Conservation (phyloP, 257 asterid species). For the Gentiana straminea region DNA sequence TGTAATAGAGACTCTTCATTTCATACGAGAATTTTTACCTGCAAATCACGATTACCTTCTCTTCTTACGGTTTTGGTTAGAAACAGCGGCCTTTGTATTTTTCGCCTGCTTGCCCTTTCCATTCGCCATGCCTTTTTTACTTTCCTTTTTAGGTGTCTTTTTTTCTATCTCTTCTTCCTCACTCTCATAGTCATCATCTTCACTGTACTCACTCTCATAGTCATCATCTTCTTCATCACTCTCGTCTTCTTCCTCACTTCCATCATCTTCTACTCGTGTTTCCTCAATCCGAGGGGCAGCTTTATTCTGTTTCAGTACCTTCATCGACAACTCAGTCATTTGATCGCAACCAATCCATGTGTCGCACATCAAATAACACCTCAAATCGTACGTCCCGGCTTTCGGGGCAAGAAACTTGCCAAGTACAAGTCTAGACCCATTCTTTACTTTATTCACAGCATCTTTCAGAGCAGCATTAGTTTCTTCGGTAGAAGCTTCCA, state of each 20-base stretch:
- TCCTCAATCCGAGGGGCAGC: slow-evolving; percentile 45
- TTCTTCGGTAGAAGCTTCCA: slow-evolving; percentile 46
- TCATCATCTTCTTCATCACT: slow-evolving; percentile 66
- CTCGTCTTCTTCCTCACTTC: slow-evolving; percentile 52
- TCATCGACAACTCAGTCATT: slow-evolving; percentile 40
- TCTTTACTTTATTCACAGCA: slow-evolving; percentile 53
- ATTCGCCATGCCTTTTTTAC: slow-evolving; percentile 18
- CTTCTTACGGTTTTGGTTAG: slow-evolving; percentile 15
- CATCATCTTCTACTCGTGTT: slow-evolving; percentile 23
- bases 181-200: slow-evolving; percentile 42
- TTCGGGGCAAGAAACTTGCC: slow-evolving; percentile 67
- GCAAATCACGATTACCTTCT: slow-evolving; percentile 5
- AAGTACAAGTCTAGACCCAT: slow-evolving; percentile 55
- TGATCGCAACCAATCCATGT: slow-evolving; percentile 80
- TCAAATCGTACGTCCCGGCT: slow-evolving; percentile 64
- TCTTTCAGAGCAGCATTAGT: slow-evolving; percentile 51
- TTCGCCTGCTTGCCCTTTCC: slow-evolving; percentile 21
- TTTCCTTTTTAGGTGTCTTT: slow-evolving; percentile 15
- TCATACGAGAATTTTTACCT: too few relatives aligned
- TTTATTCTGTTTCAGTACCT: slow-evolving; percentile 51
- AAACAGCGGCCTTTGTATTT: not conserved
- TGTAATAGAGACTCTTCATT: too few relatives aligned
- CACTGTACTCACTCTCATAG: slow-evolving; percentile 76
- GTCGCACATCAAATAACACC: slow-evolving; percentile 60
- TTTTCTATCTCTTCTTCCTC: slow-evolving; percentile 35